Evolutionary conservation across 805 yeast species (phyloP).

Genomic region (Komagataella pastoris): DNA sequence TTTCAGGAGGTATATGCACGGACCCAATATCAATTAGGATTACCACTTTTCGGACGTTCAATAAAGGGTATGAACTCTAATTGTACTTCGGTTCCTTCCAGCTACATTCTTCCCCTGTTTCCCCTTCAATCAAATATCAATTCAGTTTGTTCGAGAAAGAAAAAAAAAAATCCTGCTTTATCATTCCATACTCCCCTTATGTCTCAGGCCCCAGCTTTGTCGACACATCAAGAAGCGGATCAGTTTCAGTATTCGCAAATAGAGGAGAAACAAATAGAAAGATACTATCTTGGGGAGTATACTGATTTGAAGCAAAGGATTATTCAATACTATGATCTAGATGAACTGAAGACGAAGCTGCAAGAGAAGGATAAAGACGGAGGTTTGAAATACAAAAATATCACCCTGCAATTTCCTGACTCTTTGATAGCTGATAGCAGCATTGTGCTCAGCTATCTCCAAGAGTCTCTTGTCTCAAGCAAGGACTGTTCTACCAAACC

Average conservation of each 20-base stretch:
- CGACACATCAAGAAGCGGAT: constrained; percentile 58
- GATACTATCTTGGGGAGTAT: constrained; percentile 16
- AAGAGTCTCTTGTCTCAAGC: constrained; percentile 16
- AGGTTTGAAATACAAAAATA: constrained; percentile 23
- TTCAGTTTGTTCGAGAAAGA: background rate
- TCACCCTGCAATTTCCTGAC: constrained; percentile 92
- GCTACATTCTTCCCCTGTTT: background rate
- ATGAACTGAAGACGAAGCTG: constrained; percentile 10
- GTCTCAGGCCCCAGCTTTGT: constrained; percentile 52
- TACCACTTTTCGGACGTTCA: too few species aligned
- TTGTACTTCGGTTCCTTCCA: too few species aligned
- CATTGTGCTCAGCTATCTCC: constrained; percentile 44
- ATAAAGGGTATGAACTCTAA: too few species aligned
- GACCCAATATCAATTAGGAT: too few species aligned
- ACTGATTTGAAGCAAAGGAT: constrained; percentile 19
- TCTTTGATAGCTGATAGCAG: constrained; percentile 65
- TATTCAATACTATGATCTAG: constrained; percentile 39
- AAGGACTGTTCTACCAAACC: background rate
- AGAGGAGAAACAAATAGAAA: constrained; percentile 11
- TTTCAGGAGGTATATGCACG: too few species aligned
- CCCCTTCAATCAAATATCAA: background rate
- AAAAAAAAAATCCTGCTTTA: background rate
- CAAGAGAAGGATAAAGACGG: constrained; percentile 11
- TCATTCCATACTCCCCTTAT: background rate
- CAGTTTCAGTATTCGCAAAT: constrained; percentile 35